phyloP scores from a whole-genome alignment of 768 basidiomycete genomes.

The Termitomyces sp. region DNA sequence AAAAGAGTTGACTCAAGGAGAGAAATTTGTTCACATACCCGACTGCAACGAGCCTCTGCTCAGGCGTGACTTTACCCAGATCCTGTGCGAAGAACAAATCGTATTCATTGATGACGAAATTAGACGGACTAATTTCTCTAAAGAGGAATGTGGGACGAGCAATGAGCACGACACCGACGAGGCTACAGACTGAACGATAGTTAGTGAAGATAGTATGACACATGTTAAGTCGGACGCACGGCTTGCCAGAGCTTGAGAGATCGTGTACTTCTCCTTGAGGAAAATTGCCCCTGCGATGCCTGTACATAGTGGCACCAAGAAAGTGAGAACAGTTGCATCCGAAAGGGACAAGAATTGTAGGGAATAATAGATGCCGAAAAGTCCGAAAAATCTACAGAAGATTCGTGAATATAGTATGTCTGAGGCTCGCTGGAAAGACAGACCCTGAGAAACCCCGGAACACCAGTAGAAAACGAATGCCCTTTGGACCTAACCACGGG shows the following conservation, averaged over 20 bases:
- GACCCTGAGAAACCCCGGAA: constrained; percentile 63
- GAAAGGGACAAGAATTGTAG: constrained; percentile 72
- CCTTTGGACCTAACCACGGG: constrained; percentile 66
- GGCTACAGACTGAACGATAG: constrained; percentile 44
- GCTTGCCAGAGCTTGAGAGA: constrained; percentile 48
- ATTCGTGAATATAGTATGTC: not conserved
- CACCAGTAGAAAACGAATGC: constrained; percentile 51
- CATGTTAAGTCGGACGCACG: constrained; percentile 20
- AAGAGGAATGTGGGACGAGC: constrained; percentile 77
- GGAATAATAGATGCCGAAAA: constrained; percentile 53
- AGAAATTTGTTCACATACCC: not conserved
- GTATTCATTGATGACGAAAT: not conserved
- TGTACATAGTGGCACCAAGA: constrained; percentile 64
- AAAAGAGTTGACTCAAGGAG: not conserved
- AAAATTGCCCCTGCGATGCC: constrained; percentile 58
- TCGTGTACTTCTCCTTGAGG: constrained; percentile 53
- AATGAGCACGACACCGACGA: constrained; percentile 76
- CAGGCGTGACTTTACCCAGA: constrained; percentile 21
- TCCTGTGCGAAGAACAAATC: constrained; percentile 17
- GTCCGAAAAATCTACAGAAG: constrained; percentile 50
- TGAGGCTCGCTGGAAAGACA: constrained; percentile 6
- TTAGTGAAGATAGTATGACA: not conserved
- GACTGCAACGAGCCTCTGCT: constrained; percentile 36
- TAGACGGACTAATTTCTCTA: constrained; percentile 3
- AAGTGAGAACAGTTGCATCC: constrained; percentile 74